Evolutionary conservation across 176 grass and related monocot species (phyloP).

Genomic region (Pontederia crassipes): DNA sequence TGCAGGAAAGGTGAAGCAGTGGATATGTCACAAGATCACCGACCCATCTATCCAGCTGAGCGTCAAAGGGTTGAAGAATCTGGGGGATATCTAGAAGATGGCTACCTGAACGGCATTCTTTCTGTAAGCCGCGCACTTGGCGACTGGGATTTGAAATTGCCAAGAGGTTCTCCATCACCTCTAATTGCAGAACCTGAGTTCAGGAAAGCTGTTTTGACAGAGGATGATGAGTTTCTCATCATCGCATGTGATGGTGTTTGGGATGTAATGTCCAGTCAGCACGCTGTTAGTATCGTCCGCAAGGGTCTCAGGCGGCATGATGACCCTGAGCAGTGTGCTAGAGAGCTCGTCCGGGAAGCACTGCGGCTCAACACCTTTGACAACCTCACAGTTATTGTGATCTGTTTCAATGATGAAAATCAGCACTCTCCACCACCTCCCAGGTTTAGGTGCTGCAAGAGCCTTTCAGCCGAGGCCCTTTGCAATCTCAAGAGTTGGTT

Average conservation of each 20-base stretch:
- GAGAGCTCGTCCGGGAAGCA: conserved; percentile 3
- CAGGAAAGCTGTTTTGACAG: not conserved
- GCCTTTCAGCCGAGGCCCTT: conserved; percentile 7
- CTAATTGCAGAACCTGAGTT: conserved; percentile 16
- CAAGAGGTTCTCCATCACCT: conserved; percentile 1
- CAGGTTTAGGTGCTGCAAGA: conserved; percentile 5
- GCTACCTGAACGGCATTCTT: conserved; percentile 14
- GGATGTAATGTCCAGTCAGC: conserved; percentile 8
- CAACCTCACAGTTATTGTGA: conserved; percentile 7
- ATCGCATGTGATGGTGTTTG: conserved; percentile 5
- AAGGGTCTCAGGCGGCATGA: conserved; percentile 6
- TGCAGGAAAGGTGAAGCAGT: conserved; percentile 15
- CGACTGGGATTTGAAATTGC: conserved; percentile 12
- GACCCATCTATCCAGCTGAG: conserved; percentile 4
- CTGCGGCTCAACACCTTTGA: not conserved
- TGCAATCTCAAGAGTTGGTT: not conserved
- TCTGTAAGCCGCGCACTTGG: conserved; percentile 6
- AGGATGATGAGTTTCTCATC: conserved; percentile 12
- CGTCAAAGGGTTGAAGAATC: conserved; percentile 4
- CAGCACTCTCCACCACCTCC: not conserved
- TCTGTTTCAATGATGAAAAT: conserved; percentile 2
- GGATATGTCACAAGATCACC: conserved; percentile 17
- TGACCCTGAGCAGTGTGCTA: not conserved
- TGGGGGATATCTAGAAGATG: conserved; percentile 5
- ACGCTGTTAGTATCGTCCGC: conserved; percentile 1